Evolutionary conservation across 1,284 basidiomycete genomes (phyloP), one percentile per base, ranked within the genome.

Genomic region (Ustilago tritici): DNA sequence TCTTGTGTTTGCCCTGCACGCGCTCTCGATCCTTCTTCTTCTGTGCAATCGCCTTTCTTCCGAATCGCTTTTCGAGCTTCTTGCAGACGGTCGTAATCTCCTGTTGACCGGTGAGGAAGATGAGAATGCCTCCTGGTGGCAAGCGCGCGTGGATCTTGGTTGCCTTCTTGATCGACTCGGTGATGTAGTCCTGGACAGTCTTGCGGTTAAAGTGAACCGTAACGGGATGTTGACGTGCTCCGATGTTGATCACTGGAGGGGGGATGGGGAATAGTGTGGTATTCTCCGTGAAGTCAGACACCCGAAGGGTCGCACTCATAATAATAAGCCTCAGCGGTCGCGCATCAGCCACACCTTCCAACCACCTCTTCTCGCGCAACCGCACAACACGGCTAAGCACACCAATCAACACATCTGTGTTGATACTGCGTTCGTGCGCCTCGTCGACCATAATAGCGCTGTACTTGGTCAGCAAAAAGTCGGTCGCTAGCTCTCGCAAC

Each of bases 221-320:
- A 38, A 99, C 97, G 0, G 95, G 94, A 87, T 98, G 92, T 86
- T 98, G 96, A 23, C 97, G 92, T 0, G 94, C 93, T 31, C 91
- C 89, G 65, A 99, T 92, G 79, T 91, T 92, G 85, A 99, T 92
- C 57, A 98, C 90, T 0, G 97, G 97, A 15, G 97, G 96, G 6
- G 93, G 91, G 0, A 88, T 89, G 0, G 91, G 76, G 87, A 99
- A 99, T 3, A 99, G 89, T 0, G 90, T 90, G 56, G 88, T 90
- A 87, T 99, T 99, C 72, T 93, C 91, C 0, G 93, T 92, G 83
- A 99, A 99, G 87, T 99, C 97, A 59, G 91, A 91, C 31, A 98
- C 92, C 32, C 95, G 93, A 7, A 99, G 90, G 0, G 97, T 99
- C 1, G 97, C 97, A 47, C 96, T 99, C 97, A 99, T 99, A 88